Base-by-base conservation (phyloP, 768 basidiomycete species). In the Cubamyces sp. region DNA sequence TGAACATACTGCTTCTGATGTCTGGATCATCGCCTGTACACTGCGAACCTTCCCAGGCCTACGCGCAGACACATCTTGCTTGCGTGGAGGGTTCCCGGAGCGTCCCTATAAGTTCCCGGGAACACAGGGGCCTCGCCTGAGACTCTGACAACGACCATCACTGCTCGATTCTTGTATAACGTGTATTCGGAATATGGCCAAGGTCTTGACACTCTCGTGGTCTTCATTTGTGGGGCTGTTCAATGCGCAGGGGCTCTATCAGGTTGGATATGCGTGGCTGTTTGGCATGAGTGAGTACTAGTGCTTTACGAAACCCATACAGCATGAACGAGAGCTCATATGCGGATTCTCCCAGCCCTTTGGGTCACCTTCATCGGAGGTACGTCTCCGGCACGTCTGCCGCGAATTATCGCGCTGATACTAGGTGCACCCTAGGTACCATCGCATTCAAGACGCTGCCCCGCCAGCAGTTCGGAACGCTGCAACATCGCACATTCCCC, bases 401-500 rank as follows among this genome's bases (percentile, higher is more conserved):
- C 11, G 14, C 15, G 23, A 8, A 6, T 12, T 15, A 5, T 6
- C 9, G 42, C 19, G n/a, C 9, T 39, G 47, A 46, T 8, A 11
- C 48, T 54, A 19, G 9, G 12, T 30, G 5, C 47, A 45, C 25
- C 37, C 15, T 53, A 87, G 87, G 87, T 19, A 68, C 86, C 1
- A 88, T 90, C 68, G 84, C 87, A 0, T 83, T 77, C 69, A 84
- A 77, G 71, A 67, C 82, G 14, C 77, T 90, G 54, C 84, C 87
- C 88, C 84, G 90, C 49, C 82, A 86, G 51, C 86, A 89, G 61
- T 94, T 94, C 62, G 83, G 87, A 11, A 77, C 81, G 43, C 81
- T 94, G 37, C 92, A 94, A 69, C 85, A 90, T 69, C 84, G 82
- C 68, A 84, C 81, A 0, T 91, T 91, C 75, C 90, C 92, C 1